Conservation (phyloP, 1,139 yeast genomes). For the Chernovozyma aurita region DNA sequence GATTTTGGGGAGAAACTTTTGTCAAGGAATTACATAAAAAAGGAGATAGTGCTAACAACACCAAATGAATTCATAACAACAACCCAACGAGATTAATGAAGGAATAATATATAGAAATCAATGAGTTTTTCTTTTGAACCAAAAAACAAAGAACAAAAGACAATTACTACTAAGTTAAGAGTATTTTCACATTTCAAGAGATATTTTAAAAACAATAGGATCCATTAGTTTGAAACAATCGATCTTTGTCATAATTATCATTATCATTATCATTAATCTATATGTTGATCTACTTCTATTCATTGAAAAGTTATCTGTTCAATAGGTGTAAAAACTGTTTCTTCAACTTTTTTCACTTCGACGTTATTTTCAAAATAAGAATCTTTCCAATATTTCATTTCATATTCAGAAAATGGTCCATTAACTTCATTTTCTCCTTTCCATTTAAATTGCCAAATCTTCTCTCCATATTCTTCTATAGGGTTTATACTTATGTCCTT, state of each 20-base stretch:
- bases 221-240: no score
- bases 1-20: slow-evolving; percentile 95
- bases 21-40: slow-evolving; percentile 74
- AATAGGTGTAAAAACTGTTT: slow-evolving; percentile 23
- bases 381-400: slow-evolving; percentile 59
- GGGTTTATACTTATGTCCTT: background rate
- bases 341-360: slow-evolving; percentile 35
- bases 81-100: no score
- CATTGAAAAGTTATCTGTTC: background rate
- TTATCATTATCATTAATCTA: no score
- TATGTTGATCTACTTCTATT: no score
- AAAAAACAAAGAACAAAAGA: background rate
- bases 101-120: no score
- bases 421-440: slow-evolving; percentile 42
- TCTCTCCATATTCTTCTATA: slow-evolving; percentile 24
- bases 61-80: no score
- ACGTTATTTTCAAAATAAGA: slow-evolving; percentile 52
- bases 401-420: slow-evolving; percentile 56
- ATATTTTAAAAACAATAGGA: no score
- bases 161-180: no score
- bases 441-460: slow-evolving; percentile 65
- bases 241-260: no score
- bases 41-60: slow-evolving; percentile 2
- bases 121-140: no score
- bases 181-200: no score